Base-by-base conservation (phyloP, 2,329 filamentous ascomycete species). In the Fusarium sp. region DNA sequence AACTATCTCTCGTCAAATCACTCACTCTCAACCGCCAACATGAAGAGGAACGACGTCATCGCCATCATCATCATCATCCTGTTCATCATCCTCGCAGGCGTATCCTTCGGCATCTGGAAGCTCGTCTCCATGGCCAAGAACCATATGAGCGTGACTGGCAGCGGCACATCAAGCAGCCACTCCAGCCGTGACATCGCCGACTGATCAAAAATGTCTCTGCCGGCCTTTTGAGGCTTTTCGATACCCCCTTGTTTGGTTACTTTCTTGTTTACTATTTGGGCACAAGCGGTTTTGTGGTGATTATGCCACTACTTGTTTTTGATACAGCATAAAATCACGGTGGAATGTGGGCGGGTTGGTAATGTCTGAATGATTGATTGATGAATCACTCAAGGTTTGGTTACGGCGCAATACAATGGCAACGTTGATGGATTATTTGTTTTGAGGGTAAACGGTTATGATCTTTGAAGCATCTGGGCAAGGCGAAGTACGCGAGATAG, bases 11-110 rank as follows among this genome's bases (percentile, higher is more conserved):
- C 50, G 27, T 48, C 45, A 18, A n/a, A 36, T 21, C 31, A 23
- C 29, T 53, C 56, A 35, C 36, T 43, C 52, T 47, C 58, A 66
- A 67, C 76, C 74, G 76, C 77, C 76, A 81, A 69, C 70, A 89
- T 86, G 84, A 86, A 90, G 77, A 80, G 85, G 80, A 90, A 90
- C 84, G 84, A 90, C 78, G 85, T 87, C 73, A 90, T 90, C 77
- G 88, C 88, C 71, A 82, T 90, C 77, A 90, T 90, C 75, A 85
- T 90, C 78, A 90, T 90, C 77, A 77, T 90, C 56, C 83, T 90
- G 70, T 90, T 90, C 80, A 76, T 88, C 74, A 79, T 90, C 47
- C 83, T 90, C 46, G 86, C 87, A 53, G 79, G 81, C 60, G 86
- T 90, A 55, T 84, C 85, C 10, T 89, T 89, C 71, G 88, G 86